Conservation (phyloP, 2,329 filamentous ascomycete genomes). For the Diaporthe sp. region DNA sequence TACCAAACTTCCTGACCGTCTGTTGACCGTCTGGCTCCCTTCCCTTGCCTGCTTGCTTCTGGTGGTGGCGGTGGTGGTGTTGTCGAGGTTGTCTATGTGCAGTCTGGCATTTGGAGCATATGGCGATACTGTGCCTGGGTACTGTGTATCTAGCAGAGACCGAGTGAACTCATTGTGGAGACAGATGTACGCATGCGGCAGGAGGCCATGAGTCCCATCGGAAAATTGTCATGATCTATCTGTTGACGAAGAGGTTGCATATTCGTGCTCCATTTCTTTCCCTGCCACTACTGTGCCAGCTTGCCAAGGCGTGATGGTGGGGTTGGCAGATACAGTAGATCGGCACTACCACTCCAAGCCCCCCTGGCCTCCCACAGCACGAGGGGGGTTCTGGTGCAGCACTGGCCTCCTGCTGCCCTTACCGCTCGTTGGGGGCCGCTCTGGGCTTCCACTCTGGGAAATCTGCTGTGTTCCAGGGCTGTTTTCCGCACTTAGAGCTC, state of each 20-base stretch:
- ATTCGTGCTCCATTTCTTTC: conserved; percentile 21
- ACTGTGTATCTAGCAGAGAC: background rate
- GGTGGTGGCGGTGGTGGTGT: background rate
- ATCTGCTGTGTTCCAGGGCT: conserved; percentile 7
- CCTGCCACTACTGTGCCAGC: conserved; percentile 9
- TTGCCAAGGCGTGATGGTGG: conserved; percentile 15
- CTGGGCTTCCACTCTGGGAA: background rate
- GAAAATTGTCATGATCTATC: conserved; percentile 20
- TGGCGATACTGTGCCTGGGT: background rate
- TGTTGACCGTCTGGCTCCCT: background rate
- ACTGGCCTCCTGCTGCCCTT: conserved; percentile 25
- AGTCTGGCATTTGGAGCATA: too few relatives aligned
- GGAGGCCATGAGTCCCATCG: conserved; percentile 8
- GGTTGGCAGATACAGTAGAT: conserved; percentile 26
- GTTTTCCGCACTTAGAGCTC: conserved; percentile 5
- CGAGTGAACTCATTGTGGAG: conserved; percentile 3
- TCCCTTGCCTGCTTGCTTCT: background rate
- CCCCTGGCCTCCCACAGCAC: background rate
- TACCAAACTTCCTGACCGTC: conserved; percentile 16
- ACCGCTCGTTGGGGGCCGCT: conserved; percentile 29
- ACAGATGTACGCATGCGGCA: conserved; percentile 6
- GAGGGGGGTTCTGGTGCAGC: conserved; percentile 6
- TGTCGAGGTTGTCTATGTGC: background rate
- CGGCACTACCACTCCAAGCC: conserved; percentile 27
- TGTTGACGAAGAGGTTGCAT: conserved; percentile 31